A percentile compares a stretch with the other conserved stretches of the same genome.
Evolutionary conservation across 2,329 filamentous ascomycete genomes (phyloP).

Genomic region (Neofusicoccum laricinum): DNA sequence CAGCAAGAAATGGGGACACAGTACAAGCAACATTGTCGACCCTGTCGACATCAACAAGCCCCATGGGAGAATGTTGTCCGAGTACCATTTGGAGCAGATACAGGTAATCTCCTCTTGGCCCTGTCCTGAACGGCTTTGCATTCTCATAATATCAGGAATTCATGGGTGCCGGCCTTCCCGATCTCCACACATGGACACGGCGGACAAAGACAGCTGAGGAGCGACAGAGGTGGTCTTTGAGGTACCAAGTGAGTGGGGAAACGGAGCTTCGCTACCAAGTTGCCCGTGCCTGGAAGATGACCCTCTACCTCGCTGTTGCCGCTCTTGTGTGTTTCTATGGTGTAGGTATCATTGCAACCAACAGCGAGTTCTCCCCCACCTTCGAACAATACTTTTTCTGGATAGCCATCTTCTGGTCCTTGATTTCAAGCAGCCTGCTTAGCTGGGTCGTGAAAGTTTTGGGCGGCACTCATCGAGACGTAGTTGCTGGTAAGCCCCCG

Average conservation of each 20-base stretch:
- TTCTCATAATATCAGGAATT: too few relatives aligned
- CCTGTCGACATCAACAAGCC: too few relatives aligned
- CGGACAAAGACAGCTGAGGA: too few relatives aligned
- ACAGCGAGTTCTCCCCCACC: not conserved
- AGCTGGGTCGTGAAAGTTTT: not conserved
- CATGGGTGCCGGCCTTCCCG: too few relatives aligned
- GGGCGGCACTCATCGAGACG: not conserved
- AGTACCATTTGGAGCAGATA: too few relatives aligned
- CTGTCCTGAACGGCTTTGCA: too few relatives aligned
- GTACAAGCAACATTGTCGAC: too few relatives aligned
- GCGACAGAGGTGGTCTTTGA: not conserved
- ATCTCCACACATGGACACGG: too few relatives aligned
- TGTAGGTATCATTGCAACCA: conserved; percentile 10
- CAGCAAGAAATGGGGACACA: too few relatives aligned
- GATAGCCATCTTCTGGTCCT: conserved; percentile 9
- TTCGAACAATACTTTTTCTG: conserved; percentile 8
- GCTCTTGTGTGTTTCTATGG: conserved; percentile 6
- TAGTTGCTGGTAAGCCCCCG: not conserved
- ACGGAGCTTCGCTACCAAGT: not conserved
- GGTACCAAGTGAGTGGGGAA: not conserved
- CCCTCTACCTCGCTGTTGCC: not conserved
- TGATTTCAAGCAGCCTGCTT: not conserved
- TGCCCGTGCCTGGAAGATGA: not conserved
- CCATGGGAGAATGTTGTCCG: too few relatives aligned
- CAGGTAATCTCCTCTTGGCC: too few relatives aligned